These are phyloP conservation scores for Chlorella sp. DNA, from an alignment of 139 green algal species.

Conservation along the genomic window DNA sequence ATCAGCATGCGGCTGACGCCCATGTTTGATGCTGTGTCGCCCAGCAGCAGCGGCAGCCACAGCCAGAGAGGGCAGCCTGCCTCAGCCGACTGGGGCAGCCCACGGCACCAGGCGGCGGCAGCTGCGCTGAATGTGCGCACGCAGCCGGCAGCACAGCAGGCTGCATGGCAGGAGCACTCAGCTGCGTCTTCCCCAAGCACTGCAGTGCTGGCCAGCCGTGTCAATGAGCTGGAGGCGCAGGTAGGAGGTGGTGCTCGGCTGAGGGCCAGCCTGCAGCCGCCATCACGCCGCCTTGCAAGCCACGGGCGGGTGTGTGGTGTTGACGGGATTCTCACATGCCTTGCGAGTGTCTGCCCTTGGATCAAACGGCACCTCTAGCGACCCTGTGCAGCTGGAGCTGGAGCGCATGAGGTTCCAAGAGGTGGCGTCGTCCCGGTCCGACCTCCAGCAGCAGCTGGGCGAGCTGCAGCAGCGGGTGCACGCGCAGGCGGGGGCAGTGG, in stretches of 20 bases:
- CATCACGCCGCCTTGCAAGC: no score
- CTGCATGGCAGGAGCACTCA: background rate
- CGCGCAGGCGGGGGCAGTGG: background rate
- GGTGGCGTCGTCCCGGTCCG: background rate
- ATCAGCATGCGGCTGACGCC: slow-evolving; percentile 13
- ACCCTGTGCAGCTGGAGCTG: slow-evolving; percentile 32
- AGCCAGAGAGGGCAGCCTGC: background rate
- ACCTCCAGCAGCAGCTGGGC: background rate
- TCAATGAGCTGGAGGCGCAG: slow-evolving; percentile 32
- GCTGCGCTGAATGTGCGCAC: background rate
- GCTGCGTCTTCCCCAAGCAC: background rate
- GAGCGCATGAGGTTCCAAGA: slow-evolving; percentile 17
- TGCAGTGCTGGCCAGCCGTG: background rate
- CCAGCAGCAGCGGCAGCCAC: background rate
- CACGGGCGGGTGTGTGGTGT: no score
- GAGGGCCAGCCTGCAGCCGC: no score
- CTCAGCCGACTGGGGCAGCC: background rate
- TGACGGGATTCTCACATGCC: no score
- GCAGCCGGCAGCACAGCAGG: background rate
- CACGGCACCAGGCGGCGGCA: background rate
- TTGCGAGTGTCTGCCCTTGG: no score
- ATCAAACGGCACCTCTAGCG: no score
- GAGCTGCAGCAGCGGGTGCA: slow-evolving; percentile 8
- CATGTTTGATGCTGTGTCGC: background rate
- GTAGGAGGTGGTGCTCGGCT: background rate